phyloP scores from a whole-genome alignment of 2,329 filamentous ascomycete genomes.

The Fusarium brachygibbosum region DNA sequence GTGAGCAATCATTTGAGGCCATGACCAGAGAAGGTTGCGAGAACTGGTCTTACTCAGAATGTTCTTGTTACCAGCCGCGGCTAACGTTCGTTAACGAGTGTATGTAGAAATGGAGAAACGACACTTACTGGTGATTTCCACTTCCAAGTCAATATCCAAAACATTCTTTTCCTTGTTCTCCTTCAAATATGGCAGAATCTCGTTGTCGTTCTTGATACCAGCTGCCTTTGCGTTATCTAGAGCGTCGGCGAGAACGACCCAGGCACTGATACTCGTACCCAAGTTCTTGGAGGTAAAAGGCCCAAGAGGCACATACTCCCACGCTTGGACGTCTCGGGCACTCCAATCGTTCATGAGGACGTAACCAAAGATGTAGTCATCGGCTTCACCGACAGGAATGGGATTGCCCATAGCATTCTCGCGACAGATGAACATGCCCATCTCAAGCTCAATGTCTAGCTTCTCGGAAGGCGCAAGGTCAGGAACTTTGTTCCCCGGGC shows the following conservation, averaged over 20 bases:
- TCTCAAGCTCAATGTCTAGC: slow-evolving; percentile 83
- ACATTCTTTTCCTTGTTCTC: slow-evolving; percentile 62
- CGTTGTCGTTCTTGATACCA: slow-evolving; percentile 54
- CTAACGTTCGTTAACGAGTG: slow-evolving; percentile 24
- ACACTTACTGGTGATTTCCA: slow-evolving; percentile 56
- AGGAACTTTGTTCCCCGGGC: slow-evolving; percentile 57
- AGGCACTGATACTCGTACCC: slow-evolving; percentile 71
- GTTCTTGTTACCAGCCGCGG: slow-evolving; percentile 50
- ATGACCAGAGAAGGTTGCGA: slow-evolving; percentile 77
- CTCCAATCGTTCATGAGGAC: slow-evolving; percentile 76
- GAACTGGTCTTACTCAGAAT: slow-evolving; percentile 43
- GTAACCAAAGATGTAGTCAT: slow-evolving; percentile 76
- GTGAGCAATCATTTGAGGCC: slow-evolving; percentile 86
- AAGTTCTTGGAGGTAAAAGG: slow-evolving; percentile 74
- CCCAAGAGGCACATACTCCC: slow-evolving; percentile 72
- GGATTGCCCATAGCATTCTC: slow-evolving; percentile 76
- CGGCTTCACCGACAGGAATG: slow-evolving; percentile 74
- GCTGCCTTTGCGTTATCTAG: slow-evolving; percentile 51
- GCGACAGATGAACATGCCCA: slow-evolving; percentile 80
- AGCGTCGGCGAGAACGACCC: slow-evolving; percentile 73
- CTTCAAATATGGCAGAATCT: slow-evolving; percentile 61
- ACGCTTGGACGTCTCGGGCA: slow-evolving; percentile 71
- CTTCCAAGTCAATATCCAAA: slow-evolving; percentile 56
- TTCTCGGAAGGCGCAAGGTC: slow-evolving; percentile 71
- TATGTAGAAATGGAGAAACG: rapidly evolving